These are phyloP conservation scores for Kodamaea anthophila DNA, from an alignment of 1,139 yeast species.

Conservation along the genomic window DNA sequence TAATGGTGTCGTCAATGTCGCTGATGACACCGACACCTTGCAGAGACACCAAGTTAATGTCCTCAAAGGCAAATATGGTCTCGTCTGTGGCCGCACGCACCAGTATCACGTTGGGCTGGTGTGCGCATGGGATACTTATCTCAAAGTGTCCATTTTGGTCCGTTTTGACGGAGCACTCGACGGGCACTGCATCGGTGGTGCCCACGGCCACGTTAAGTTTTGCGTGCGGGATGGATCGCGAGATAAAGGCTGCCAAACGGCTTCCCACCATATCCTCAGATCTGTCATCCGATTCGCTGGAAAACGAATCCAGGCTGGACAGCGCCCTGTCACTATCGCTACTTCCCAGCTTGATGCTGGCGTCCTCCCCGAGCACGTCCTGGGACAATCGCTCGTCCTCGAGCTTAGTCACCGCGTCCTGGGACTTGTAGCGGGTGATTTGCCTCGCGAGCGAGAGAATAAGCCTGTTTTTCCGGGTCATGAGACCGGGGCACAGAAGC, in stretches of 20 bases:
- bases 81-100: slow-evolving; percentile 39
- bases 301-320: slow-evolving; percentile 6
- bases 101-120: slow-evolving; percentile 48
- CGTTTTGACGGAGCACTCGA: slow-evolving; percentile 31
- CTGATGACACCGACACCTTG: slow-evolving; percentile 71
- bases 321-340: neutral
- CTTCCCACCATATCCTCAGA: slow-evolving; percentile 37
- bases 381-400: slow-evolving; percentile 26
- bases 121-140: slow-evolving; percentile 41
- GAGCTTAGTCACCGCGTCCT: slow-evolving; percentile 24
- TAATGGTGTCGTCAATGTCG: slow-evolving; percentile 93
- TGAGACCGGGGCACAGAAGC: slow-evolving; percentile 64
- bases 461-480: slow-evolving; percentile 65
- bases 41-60: slow-evolving; percentile 35
- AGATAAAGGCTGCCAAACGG: slow-evolving; percentile 55
- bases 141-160: slow-evolving; percentile 60
- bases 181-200: slow-evolving; percentile 16
- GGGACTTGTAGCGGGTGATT: slow-evolving; percentile 42
- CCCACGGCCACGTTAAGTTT: slow-evolving; percentile 49
- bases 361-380: slow-evolving; percentile 17
- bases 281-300: neutral
- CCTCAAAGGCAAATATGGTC: slow-evolving; percentile 40
- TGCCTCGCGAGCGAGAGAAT: slow-evolving; percentile 66
- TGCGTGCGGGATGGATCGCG: slow-evolving; percentile 50
- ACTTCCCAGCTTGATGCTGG: slow-evolving; percentile 1